Evolutionary conservation across 1,139 yeast species (phyloP).

Genomic region (Blastobotrys apis): DNA sequence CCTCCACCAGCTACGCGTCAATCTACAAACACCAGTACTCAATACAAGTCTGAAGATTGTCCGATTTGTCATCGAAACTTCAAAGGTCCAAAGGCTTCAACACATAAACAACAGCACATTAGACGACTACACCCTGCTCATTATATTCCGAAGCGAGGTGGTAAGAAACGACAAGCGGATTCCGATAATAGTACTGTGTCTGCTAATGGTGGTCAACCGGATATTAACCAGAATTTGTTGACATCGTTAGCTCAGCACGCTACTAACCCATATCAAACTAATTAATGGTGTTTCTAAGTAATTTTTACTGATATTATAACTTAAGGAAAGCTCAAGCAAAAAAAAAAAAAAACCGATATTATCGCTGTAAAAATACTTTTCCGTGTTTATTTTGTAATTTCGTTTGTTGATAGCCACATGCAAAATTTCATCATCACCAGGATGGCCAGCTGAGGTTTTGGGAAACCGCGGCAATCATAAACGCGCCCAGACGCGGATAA

Average conservation of each 20-base stretch:
- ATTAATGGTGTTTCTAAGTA: neutral
- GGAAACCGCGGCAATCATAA: too few relatives aligned
- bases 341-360: neutral
- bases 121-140: conserved; percentile 43
- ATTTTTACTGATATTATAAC: neutral
- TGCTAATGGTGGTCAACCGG: neutral
- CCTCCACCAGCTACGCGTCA: conserved; percentile 18
- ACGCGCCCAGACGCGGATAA: too few relatives aligned
- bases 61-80: conserved; percentile 42
- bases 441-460: too few relatives aligned
- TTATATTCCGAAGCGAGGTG: conserved; percentile 44
- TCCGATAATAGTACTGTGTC: neutral
- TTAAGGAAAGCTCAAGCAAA: neutral
- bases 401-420: too few relatives aligned
- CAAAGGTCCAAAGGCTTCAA: conserved; percentile 45
- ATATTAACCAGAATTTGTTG: conserved; percentile 7
- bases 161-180: conserved; percentile 32
- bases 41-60: conserved; percentile 37
- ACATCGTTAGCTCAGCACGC: conserved; percentile 19
- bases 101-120: conserved; percentile 46
- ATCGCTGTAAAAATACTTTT: too few relatives aligned
- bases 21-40: conserved; percentile 19
- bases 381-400: too few relatives aligned
- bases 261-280: conserved; percentile 6
- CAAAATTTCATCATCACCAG: too few relatives aligned